phyloP scores from a whole-genome alignment of 192 early-diverging fungal species.

The Gorgonomyces haynaldii region DNA sequence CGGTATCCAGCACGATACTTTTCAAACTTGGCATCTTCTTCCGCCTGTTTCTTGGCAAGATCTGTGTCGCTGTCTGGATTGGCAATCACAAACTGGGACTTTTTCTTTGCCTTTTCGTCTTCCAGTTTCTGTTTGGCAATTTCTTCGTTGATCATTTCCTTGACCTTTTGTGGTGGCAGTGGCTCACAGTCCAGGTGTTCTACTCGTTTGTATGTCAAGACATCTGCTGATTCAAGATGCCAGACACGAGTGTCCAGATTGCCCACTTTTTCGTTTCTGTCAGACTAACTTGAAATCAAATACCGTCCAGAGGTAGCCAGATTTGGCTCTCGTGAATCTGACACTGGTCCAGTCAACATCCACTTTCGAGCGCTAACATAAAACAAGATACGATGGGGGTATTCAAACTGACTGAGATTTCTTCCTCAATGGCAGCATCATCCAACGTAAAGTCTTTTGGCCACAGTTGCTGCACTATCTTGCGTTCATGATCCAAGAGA shows the following conservation, averaged over 20 bases:
- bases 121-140: neutral
- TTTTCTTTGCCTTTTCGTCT: constrained; percentile 1
- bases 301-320: constrained; percentile 10
- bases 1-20: constrained; percentile 11
- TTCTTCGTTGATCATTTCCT: constrained; percentile 1
- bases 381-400: constrained; percentile 23
- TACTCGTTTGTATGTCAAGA: constrained; percentile 10
- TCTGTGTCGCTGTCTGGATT: constrained; percentile 8
- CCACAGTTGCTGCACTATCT: constrained; percentile 30
- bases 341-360: constrained; percentile 24
- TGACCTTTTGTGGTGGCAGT: constrained; percentile 7
- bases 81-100: constrained; percentile 8
- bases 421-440: constrained; percentile 27
- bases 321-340: constrained; percentile 22
- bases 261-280: constrained; percentile 27
- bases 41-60: neutral
- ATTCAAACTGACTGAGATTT: constrained; percentile 32
- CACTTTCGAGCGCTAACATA: constrained; percentile 12
- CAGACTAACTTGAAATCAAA: constrained; percentile 6
- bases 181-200: constrained; percentile 33
- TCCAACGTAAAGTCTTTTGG: constrained; percentile 27
- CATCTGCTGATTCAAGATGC: constrained; percentile 25
- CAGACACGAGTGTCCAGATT: constrained; percentile 31
- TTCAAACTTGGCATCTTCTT: constrained; percentile 9
- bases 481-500: constrained; percentile 31